A percentile compares a stretch with the other conserved stretches of the same genome.
These are phyloP conservation scores for Penicillium sp. DNA, from an alignment of 2,329 filamentous ascomycete species.

Conservation along the genomic window DNA sequence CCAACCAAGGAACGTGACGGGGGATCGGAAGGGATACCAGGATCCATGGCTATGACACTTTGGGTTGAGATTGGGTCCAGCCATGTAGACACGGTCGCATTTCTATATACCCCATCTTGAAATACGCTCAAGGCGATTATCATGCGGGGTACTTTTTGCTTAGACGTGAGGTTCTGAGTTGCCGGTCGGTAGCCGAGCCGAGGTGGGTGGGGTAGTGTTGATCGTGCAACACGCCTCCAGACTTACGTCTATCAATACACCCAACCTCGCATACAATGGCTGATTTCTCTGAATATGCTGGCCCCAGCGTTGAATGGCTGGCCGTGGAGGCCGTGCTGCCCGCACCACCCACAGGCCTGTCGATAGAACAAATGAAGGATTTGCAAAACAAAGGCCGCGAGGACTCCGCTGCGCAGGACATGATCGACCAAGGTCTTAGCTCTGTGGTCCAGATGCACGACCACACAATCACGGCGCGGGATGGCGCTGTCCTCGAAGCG, in stretches of 20 bases:
- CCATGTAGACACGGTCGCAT: neutral
- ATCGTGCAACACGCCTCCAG: neutral
- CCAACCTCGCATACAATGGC: slow-evolving; percentile 22
- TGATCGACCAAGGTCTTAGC: slow-evolving; percentile 28
- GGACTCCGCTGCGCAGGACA: slow-evolving; percentile 29
- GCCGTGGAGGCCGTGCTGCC: slow-evolving; percentile 40
- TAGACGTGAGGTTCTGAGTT: neutral
- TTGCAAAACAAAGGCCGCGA: slow-evolving; percentile 38
- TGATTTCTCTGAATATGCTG: slow-evolving; percentile 45
- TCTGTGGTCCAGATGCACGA: slow-evolving; percentile 39
- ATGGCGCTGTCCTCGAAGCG: slow-evolving; percentile 47
- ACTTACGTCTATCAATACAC: neutral
- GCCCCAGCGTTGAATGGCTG: slow-evolving; percentile 48
- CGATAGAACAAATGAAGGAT: slow-evolving; percentile 25
- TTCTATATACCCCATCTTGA: neutral
- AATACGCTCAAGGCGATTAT: neutral
- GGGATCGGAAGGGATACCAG: slow-evolving; percentile 18
- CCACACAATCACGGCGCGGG: slow-evolving; percentile 45
- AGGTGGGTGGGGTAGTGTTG: slow-evolving; percentile 6
- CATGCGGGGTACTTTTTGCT: slow-evolving; percentile 6
- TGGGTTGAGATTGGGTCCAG: neutral
- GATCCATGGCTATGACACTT: slow-evolving; percentile 15
- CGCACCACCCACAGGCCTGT: slow-evolving; percentile 20
- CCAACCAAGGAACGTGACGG: slow-evolving; percentile 28
- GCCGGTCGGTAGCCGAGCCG: slow-evolving; percentile 19